These are phyloP conservation scores for Pochonia chlamydosporia DNA, from an alignment of 2,329 filamentous ascomycete species.

Conservation along the genomic window DNA sequence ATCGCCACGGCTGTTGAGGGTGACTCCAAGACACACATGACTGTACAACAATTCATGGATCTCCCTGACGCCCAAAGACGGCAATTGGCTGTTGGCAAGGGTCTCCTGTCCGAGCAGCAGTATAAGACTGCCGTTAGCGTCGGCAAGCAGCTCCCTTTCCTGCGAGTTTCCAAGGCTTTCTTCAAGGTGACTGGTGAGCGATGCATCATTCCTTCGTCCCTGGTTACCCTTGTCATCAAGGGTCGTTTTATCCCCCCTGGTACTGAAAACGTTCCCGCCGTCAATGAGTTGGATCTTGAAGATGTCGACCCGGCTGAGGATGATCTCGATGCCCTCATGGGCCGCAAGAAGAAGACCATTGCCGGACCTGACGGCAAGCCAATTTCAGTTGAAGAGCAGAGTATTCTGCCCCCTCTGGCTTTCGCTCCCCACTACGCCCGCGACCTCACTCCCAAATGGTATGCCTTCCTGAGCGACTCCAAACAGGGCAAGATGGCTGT, in stretches of 20 bases:
- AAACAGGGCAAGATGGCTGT: constrained; percentile 96
- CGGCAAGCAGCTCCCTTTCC: constrained; percentile 75
- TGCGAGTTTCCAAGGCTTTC: constrained; percentile 86
- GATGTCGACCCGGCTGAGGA: constrained; percentile 91
- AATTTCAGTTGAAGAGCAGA: constrained; percentile 52
- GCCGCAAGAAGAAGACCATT: constrained; percentile 63
- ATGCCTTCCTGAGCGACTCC: constrained; percentile 88
- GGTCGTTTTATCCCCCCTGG: constrained; percentile 89
- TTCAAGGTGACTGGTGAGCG: constrained; percentile 98
- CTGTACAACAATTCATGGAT: constrained; percentile 84
- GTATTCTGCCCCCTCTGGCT: constrained; percentile 75
- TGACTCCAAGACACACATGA: constrained; percentile 67
- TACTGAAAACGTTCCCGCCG: constrained; percentile 63
- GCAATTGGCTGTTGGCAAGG: constrained; percentile 62
- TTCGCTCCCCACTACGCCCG: constrained; percentile 87
- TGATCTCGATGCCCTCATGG: constrained; percentile 79
- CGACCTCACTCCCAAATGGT: constrained; percentile 86
- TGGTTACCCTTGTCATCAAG: constrained; percentile 94
- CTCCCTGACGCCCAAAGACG: constrained; percentile 70
- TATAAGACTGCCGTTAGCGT: constrained; percentile 71
- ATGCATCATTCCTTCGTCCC: constrained; percentile 82
- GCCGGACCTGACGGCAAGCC: constrained; percentile 56
- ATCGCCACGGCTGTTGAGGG: constrained; percentile 65
- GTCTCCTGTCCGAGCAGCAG: constrained; percentile 67
- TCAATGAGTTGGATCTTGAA: constrained; percentile 75